Conservation (phyloP, 2,329 filamentous ascomycete species). For the Trichoderma breve region DNA sequence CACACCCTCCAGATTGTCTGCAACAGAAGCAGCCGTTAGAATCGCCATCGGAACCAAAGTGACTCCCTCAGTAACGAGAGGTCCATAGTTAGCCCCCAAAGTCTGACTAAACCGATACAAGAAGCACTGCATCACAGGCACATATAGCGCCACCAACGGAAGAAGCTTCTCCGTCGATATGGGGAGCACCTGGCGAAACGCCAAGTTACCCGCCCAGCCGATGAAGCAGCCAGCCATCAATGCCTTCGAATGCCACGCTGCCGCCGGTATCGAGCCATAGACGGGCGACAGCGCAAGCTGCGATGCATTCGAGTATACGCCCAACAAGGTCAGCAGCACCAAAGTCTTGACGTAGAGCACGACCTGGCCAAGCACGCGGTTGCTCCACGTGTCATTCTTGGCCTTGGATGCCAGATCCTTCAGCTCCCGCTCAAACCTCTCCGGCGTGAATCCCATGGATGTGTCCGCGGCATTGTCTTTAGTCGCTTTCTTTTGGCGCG, state of each 20-base stretch:
- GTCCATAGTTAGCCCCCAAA: constrained; percentile 70
- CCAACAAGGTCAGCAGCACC: constrained; percentile 40
- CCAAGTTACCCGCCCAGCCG: constrained; percentile 68
- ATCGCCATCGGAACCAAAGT: constrained; percentile 69
- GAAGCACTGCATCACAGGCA: constrained; percentile 70
- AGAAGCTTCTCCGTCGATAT: constrained; percentile 54
- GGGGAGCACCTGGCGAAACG: constrained; percentile 47
- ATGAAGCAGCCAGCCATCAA: constrained; percentile 65
- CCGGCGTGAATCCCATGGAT: constrained; percentile 43
- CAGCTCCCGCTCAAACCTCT: constrained; percentile 55
- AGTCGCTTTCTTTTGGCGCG: neutral
- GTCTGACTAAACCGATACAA: constrained; percentile 64
- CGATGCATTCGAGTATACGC: constrained; percentile 66
- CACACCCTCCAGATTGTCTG: constrained; percentile 61
- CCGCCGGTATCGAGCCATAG: constrained; percentile 79
- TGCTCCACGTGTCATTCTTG: constrained; percentile 32
- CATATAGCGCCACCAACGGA: constrained; percentile 71
- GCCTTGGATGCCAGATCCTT: constrained; percentile 48
- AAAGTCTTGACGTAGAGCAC: constrained; percentile 38
- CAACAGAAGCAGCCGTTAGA: constrained; percentile 63
- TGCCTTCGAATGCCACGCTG: constrained; percentile 66
- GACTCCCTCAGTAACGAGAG: constrained; percentile 69
- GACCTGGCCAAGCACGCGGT: constrained; percentile 37
- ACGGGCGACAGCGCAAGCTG: constrained; percentile 79
- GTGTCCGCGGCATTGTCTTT: constrained; percentile 11